A percentile compares a stretch with the other conserved stretches of the same genome.
These are phyloP conservation scores for Geranium brycei DNA, from an alignment of 345 rosid species.

Conservation along the genomic window DNA sequence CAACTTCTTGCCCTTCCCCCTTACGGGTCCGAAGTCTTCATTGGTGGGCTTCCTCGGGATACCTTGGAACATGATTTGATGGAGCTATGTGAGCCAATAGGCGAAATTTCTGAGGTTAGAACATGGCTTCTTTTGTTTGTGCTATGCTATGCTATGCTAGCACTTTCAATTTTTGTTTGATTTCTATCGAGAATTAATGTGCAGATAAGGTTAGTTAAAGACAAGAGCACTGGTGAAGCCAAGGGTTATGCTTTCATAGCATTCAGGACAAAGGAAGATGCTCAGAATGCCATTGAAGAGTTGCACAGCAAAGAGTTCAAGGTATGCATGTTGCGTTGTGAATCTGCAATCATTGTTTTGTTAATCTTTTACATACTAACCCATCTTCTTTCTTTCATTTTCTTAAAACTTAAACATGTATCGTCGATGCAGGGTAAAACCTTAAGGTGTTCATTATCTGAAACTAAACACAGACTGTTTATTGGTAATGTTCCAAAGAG, in stretches of 20 bases:
- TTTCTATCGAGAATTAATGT: constrained; percentile 1
- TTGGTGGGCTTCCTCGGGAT: constrained; percentile 95
- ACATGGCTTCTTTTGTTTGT: constrained; percentile 1
- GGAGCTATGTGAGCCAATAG: constrained; percentile 77
- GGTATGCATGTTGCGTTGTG: constrained; percentile 33
- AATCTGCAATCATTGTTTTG: constrained; percentile 4
- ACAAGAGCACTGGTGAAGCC: constrained; percentile 85
- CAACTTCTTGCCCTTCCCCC: constrained; percentile 91
- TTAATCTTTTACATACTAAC: too few species aligned
- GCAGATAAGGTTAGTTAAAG: constrained; percentile 84
- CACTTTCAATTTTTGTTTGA: constrained; percentile 1
- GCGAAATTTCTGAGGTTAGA: constrained; percentile 78
- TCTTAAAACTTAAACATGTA: background rate
- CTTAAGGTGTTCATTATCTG: constrained; percentile 80
- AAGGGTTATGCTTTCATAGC: constrained; percentile 93
- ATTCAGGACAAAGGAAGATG: constrained; percentile 58
- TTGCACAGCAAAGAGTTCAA: constrained; percentile 81
- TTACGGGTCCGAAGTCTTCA: constrained; percentile 92
- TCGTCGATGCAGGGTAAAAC: constrained; percentile 68
- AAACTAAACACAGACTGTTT: constrained; percentile 85
- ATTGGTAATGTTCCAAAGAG: constrained; percentile 95
- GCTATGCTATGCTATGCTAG: constrained; percentile 6
- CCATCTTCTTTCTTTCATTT: background rate
- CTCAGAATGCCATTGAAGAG: constrained; percentile 76
- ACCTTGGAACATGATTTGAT: constrained; percentile 70